Base-by-base conservation (phyloP, 78 protist species). In the Diacronema lutheri region DNA sequence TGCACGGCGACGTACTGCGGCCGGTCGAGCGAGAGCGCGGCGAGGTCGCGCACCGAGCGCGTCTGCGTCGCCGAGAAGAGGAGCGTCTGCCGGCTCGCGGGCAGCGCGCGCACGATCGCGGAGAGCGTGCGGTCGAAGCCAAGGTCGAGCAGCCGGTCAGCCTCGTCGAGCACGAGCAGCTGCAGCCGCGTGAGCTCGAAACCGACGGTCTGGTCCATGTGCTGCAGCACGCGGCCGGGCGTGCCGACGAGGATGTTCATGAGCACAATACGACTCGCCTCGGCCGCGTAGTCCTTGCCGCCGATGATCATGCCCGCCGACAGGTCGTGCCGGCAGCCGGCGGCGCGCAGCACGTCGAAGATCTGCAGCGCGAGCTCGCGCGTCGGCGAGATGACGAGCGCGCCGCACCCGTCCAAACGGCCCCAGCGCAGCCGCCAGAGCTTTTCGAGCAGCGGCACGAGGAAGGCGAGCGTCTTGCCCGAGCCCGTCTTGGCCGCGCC, bases 221-320 rank as follows among this genome's bases (percentile, higher is more conserved):
- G 99, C 44, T 97, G 99, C 73, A 96, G 84, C 41, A 99, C 81
- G 9, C 99, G 71, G 20, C 99, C 99, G 2, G 99, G 99, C 26
- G 99, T 99, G 62, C 93, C 90, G 26, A 98, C 92, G 64, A 99
- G 86, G 26, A 99, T 90, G 84, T 92, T 95, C 96, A 95, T 95
- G 23, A 61, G 16, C 5, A 33, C 19, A 56, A 97, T 87, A 16
- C 74, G 83, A 44, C 4, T 74, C 72, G 74, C 93, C 82, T 93
- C 98, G 69, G 23, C 76, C 38, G 23, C 65, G 50, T 87, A 80
- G 37, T 91, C 90, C 83, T 92, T 94, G 31, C 99, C 99, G 6
- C 98, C 99, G 74, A 95, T 96, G 41, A 98, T 55, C 26, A 97
- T 85, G 11, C 98, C 99, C 0, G 97, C 96, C 9, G 96, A 84